Evolutionary conservation across 1,284 basidiomycete species (phyloP).

Genomic region (Fistulina hepatica): DNA sequence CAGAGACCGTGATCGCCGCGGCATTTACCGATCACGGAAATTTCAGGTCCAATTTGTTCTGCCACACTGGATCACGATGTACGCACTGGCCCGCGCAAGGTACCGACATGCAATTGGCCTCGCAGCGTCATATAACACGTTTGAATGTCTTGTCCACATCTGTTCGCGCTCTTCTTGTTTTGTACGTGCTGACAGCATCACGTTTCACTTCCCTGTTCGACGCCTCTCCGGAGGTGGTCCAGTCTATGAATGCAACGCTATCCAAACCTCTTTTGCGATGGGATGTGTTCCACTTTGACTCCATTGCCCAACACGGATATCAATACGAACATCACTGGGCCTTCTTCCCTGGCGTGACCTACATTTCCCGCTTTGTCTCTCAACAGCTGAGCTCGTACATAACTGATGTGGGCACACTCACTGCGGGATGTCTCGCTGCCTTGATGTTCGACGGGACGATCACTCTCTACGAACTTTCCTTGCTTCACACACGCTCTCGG

Average conservation of each 20-base stretch:
- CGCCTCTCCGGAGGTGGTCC: constrained; percentile 28
- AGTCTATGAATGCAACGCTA: constrained; percentile 18
- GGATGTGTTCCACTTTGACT: constrained; percentile 79
- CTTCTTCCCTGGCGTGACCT: constrained; percentile 68
- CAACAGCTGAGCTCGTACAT: constrained; percentile 5
- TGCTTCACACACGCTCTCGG: constrained; percentile 41
- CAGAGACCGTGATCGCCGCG: too few relatives aligned
- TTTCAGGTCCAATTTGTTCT: too few relatives aligned
- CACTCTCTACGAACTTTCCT: constrained; percentile 55
- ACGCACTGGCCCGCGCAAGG: neutral
- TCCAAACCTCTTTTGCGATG: constrained; percentile 53
- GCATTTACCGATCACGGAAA: too few relatives aligned
- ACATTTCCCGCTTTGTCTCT: constrained; percentile 36
- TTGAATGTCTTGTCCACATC: constrained; percentile 8
- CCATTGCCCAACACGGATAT: constrained; percentile 59
- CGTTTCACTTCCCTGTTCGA: constrained; percentile 28
- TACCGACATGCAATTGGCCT: constrained; percentile 9
- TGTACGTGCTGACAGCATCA: too few relatives aligned
- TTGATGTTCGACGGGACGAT: constrained; percentile 34
- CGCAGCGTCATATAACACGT: constrained; percentile 8
- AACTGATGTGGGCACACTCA: constrained; percentile 9
- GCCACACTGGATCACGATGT: neutral
- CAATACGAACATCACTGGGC: constrained; percentile 80
- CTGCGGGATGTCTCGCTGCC: constrained; percentile 30
- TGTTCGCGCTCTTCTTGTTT: constrained; percentile 13